phyloP scores from a whole-genome alignment of 768 basidiomycete genomes.

The Phallus indusiatus region DNA sequence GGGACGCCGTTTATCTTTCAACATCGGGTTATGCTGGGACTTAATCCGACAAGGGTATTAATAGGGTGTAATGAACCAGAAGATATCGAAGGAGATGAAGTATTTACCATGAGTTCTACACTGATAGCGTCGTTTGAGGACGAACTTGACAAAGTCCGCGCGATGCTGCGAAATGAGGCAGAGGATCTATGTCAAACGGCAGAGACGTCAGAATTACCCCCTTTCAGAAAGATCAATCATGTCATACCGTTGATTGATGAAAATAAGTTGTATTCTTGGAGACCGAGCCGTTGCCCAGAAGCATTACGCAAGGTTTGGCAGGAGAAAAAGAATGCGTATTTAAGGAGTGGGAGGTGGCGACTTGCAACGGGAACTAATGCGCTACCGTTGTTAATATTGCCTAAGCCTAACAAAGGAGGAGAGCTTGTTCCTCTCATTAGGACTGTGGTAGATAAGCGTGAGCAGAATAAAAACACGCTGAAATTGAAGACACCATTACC shows the following conservation, averaged over 20 bases:
- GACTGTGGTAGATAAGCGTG: constrained; percentile 18
- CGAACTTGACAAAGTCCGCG: too few species aligned
- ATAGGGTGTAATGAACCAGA: background rate
- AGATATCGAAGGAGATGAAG: constrained; percentile 10
- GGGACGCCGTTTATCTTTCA: constrained; percentile 19
- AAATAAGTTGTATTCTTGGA: constrained; percentile 24
- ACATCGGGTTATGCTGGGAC: background rate
- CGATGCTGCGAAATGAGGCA: constrained; percentile 15
- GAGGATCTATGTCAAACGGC: constrained; percentile 10
- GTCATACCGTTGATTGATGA: constrained; percentile 26
- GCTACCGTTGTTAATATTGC: constrained; percentile 24
- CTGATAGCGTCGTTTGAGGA: too few species aligned
- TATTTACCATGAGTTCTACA: too few species aligned
- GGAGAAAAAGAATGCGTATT: constrained; percentile 22
- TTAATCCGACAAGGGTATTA: background rate
- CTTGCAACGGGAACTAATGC: constrained; percentile 20
- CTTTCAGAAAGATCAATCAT: constrained; percentile 27
- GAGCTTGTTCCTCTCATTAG: too few species aligned
- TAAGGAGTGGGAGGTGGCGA: constrained; percentile 23
- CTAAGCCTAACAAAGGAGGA: constrained; percentile 16
- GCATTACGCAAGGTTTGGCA: constrained; percentile 18
- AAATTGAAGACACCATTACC: constrained; percentile 21
- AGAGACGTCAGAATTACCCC: constrained; percentile 17
- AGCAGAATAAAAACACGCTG: constrained; percentile 23
- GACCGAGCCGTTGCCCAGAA: constrained; percentile 28